Percentiles rank a stretch among this genome's conserved stretches.
phyloP scores from a whole-genome alignment of 768 basidiomycete species.

The Mycena epipterygia region DNA sequence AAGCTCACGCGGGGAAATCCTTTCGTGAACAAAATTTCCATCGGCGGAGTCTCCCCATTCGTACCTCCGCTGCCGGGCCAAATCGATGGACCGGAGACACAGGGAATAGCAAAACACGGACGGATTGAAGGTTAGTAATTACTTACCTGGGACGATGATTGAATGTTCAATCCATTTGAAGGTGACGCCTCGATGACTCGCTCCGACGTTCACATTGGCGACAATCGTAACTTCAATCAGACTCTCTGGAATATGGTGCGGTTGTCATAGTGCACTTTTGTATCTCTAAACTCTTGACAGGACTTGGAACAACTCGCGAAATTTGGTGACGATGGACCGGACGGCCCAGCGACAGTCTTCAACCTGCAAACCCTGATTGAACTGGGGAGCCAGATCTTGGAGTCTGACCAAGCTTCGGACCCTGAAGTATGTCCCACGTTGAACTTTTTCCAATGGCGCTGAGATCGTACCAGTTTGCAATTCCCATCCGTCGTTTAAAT shows the following conservation, averaged over 20 bases:
- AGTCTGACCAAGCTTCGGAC: slow-evolving; percentile 8
- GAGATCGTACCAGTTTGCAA: slow-evolving; percentile 2
- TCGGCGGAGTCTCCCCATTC: slow-evolving; percentile 4
- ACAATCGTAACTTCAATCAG: slow-evolving; percentile 22
- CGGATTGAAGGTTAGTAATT: slow-evolving; percentile 17
- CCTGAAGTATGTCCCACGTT: slow-evolving; percentile 4
- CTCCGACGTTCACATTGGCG: slow-evolving; percentile 15
- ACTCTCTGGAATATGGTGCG: slow-evolving; percentile 13
- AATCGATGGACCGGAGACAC: slow-evolving; percentile 18
- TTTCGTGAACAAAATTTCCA: slow-evolving; percentile 22
- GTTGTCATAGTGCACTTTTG: not conserved
- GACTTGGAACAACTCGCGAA: slow-evolving; percentile 14
- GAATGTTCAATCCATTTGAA: not conserved
- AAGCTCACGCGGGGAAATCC: slow-evolving; percentile 17
- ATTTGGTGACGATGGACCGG: slow-evolving; percentile 20
- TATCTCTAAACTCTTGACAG: slow-evolving; percentile 9
- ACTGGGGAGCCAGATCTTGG: not conserved
- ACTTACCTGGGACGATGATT: not conserved
- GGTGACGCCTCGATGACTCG: slow-evolving; percentile 27
- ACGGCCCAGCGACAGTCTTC: slow-evolving; percentile 18
- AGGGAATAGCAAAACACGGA: slow-evolving; percentile 22
- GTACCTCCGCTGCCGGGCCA: slow-evolving; percentile 15
- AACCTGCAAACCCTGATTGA: slow-evolving; percentile 15
- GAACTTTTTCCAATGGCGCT: not conserved
- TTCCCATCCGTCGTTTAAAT: slow-evolving; percentile 9